Percentiles rank a stretch among this genome's conserved stretches.
These are phyloP conservation scores for Tulasnella sp. DNA, from an alignment of 768 basidiomycete genomes.

Conservation along the genomic window DNA sequence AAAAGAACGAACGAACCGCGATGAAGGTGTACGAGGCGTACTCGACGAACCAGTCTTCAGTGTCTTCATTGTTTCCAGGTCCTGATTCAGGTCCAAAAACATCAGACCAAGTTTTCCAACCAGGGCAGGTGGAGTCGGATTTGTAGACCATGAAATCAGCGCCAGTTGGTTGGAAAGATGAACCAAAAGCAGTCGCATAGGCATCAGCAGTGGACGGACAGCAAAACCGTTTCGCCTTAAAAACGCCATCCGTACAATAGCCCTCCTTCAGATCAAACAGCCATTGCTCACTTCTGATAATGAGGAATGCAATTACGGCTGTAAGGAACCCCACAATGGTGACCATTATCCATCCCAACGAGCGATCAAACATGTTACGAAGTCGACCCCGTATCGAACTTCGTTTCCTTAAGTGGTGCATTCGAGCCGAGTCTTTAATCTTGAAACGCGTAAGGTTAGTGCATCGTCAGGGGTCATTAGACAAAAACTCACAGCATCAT, in stretches of 20 bases:
- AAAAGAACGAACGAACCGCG: conserved; percentile 47
- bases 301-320: conserved; percentile 73
- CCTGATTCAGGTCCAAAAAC: conserved; percentile 31
- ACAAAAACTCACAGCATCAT: conserved; percentile 48
- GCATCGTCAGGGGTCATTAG: conserved; percentile 10
- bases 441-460: conserved; percentile 16
- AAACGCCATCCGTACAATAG: conserved; percentile 58
- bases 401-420: conserved; percentile 50
- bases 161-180: conserved; percentile 2
- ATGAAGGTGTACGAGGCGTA: conserved; percentile 58
- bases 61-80: conserved; percentile 22
- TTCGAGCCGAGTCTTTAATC: conserved; percentile 84
- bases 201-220: conserved; percentile 35
- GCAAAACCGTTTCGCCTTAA: conserved; percentile 69
- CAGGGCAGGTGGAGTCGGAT: conserved; percentile 32
- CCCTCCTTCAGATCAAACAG: conserved; percentile 91
- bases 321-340: conserved; percentile 78
- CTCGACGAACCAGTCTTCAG: conserved; percentile 39
- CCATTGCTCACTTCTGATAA: conserved; percentile 75
- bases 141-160: background rate
- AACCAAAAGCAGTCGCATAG: background rate
- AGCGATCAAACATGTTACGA: conserved; percentile 55
- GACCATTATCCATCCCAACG: conserved; percentile 79
- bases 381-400: conserved; percentile 57
- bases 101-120: conserved; percentile 69